Base-by-base conservation (phyloP, 805 yeast species). In the Wickerhamomyces sydowiorum region DNA sequence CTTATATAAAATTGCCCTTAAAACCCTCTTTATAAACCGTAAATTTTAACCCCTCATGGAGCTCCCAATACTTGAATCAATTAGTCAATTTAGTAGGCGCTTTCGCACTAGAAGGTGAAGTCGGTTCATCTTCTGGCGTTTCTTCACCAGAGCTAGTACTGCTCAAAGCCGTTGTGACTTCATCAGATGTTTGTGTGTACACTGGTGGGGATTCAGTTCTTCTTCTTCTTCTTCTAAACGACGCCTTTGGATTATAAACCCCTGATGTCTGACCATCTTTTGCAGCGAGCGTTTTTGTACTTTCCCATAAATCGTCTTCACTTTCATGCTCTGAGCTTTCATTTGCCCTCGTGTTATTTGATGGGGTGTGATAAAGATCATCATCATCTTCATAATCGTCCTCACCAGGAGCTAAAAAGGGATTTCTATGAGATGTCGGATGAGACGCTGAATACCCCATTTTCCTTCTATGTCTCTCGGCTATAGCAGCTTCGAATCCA, bases 251-350 rank as follows among this genome's bases (percentile, higher is more conserved):
- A 23, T 22, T 15, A 23, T 34, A 34, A 15, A 34, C 20, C 4
- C 37, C 37, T 10, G 37, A 34, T 22, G 37, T 34, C 23, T 34
- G 37, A n/a, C 37, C 37, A 9, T 32, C 35, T 14, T 34, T 14
- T 3, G 28, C 25, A 4, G 13, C 23, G 7, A 20, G 24, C 15
- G 27, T 34, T 34, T 23, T 15, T 7, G 29, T 12, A 10, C 27
- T 23, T 15, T 22, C 28, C 37, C 37, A 34, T 10, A 34, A 21
- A n/a, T 34, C 36, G 18, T 18, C 36, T 14, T 33, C 36, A 21
- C 18, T 14, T 6, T 20, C 23, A 7, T n/a, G n/a, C n/a, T n/a
- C n/a, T n/a, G n/a, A n/a, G n/a, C n/a, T n/a, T n/a, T n/a, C n/a
- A n/a, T n/a, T n/a, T n/a, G n/a, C n/a, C n/a, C n/a, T n/a, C n/a